These are phyloP conservation scores for Fusarium begoniae DNA, from an alignment of 2,329 filamentous ascomycete genomes.

Conservation along the genomic window DNA sequence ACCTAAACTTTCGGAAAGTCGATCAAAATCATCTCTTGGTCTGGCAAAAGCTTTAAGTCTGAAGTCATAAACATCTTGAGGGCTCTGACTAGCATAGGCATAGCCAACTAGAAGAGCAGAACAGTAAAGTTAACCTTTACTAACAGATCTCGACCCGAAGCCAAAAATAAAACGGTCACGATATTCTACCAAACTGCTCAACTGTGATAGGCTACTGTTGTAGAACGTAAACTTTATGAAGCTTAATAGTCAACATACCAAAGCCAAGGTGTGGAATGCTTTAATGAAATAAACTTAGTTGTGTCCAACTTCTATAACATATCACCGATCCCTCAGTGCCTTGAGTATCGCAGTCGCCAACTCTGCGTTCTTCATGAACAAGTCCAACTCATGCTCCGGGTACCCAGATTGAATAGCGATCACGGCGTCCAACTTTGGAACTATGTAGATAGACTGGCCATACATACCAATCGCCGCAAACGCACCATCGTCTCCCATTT, in stretches of 20 bases:
- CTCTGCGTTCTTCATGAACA: conserved; percentile 22
- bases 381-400: conserved; percentile 26
- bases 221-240: background rate
- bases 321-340: background rate
- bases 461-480: conserved; percentile 30
- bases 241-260: background rate
- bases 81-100: no score
- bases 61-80: no score
- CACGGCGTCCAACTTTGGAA: conserved; percentile 5
- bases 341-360: conserved; percentile 20
- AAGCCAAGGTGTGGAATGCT: background rate
- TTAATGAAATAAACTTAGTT: background rate
- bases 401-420: conserved; percentile 31
- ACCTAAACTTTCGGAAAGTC: background rate
- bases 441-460: conserved; percentile 24
- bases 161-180: background rate
- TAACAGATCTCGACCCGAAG: background rate
- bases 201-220: background rate
- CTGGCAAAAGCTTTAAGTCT: background rate
- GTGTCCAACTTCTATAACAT: background rate
- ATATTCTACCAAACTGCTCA: background rate
- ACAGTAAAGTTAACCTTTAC: no score
- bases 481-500: conserved; percentile 11
- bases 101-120: background rate
- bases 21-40: background rate